Conservation (phyloP, 2,329 filamentous ascomycete genomes). For the Aschersonia sp. region DNA sequence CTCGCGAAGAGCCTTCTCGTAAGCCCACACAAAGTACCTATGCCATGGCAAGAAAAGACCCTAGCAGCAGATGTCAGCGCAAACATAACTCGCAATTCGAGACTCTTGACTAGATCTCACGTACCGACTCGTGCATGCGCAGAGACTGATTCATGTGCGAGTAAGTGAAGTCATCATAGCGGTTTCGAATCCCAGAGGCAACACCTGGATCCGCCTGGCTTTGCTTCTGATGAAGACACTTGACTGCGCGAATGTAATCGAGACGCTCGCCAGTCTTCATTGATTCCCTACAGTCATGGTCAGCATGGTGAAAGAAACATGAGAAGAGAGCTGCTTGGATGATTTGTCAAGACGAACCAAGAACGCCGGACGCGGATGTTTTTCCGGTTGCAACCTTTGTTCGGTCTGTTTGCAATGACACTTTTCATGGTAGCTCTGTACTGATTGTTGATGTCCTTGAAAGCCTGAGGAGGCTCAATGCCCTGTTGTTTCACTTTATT, state of each 20-base stretch:
- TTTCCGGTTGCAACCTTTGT: background rate
- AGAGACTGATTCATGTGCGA: conserved; percentile 1
- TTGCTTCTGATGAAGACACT: conserved; percentile 4
- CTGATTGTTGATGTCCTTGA: conserved; percentile 7
- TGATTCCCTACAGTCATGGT: background rate
- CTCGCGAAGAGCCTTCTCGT: conserved; percentile 21
- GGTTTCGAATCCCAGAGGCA: conserved; percentile 2
- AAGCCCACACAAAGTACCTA: conserved; percentile 22
- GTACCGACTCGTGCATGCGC: conserved; percentile 1
- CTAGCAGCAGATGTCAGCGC: background rate
- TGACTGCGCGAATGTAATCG: conserved; percentile 1
- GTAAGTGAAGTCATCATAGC: conserved; percentile 3
- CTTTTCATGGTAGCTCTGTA: background rate
- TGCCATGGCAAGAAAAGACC: conserved; percentile 18
- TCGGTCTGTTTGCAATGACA: background rate
- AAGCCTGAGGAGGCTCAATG: background rate
- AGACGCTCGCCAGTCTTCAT: background rate
- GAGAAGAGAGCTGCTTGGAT: background rate
- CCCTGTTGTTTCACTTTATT: background rate
- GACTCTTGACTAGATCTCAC: background rate
- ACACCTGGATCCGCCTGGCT: background rate
- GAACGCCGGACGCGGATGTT: conserved; percentile 1
- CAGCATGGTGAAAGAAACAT: background rate
- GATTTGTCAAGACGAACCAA: background rate
- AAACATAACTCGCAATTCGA: background rate